Conservation (phyloP, 1,284 basidiomycete genomes). For the Sporisorium sorghi region DNA sequence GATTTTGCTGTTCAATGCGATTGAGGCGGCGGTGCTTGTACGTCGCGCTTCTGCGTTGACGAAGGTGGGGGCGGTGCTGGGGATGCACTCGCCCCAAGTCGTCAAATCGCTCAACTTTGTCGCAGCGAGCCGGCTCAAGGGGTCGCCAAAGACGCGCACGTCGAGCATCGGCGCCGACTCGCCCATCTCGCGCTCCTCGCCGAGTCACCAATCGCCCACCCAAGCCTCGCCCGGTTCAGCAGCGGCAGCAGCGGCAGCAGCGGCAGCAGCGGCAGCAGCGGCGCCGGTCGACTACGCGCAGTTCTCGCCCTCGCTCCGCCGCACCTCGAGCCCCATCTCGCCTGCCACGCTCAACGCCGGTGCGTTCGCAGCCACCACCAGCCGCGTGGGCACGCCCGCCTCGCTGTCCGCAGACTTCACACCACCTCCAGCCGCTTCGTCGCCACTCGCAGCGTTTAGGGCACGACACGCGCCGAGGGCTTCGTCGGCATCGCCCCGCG, state of each 20-base stretch:
- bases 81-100: constrained; percentile 35
- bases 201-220: background rate
- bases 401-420: background rate
- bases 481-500: constrained; percentile 2
- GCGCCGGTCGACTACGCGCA: constrained; percentile 34
- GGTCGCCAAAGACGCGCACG: constrained; percentile 43
- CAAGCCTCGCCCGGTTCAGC: constrained; percentile 10
- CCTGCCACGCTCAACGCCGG: background rate
- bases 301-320: constrained; percentile 33
- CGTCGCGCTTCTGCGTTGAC: constrained; percentile 18
- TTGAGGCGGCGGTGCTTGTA: constrained; percentile 29
- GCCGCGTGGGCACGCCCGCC: constrained; percentile 5
- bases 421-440: no score
- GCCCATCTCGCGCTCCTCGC: constrained; percentile 25
- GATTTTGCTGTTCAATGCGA: constrained; percentile 40
- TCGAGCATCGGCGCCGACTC: constrained; percentile 32
- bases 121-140: constrained; percentile 37
- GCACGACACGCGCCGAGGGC: constrained; percentile 69
- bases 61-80: constrained; percentile 10
- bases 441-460: constrained; percentile 74
- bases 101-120: constrained; percentile 48
- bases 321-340: constrained; percentile 7
- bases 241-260: background rate
- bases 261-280: background rate
- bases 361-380: no score